Conservation (phyloP, 2,329 filamentous ascomycete genomes). For the Sarocladium kiliense region DNA sequence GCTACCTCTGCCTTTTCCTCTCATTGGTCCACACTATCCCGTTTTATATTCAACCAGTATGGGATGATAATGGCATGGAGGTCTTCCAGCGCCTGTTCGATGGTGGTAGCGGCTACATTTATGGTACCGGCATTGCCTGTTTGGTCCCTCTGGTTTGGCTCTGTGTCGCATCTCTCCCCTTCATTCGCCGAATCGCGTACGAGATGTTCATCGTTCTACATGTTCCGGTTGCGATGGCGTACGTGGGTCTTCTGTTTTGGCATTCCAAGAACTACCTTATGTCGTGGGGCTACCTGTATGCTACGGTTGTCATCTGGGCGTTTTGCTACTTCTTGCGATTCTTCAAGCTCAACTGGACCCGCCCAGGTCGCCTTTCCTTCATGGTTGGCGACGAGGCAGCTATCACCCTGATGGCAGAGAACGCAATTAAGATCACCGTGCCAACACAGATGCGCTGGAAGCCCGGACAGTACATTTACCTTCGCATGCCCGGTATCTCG, state of each 20-base stretch:
- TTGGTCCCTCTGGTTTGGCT: constrained; percentile 78
- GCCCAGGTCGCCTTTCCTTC: constrained; percentile 67
- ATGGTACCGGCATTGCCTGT: constrained; percentile 80
- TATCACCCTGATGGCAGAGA: constrained; percentile 83
- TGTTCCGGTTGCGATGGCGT: constrained; percentile 73
- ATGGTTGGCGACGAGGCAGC: constrained; percentile 88
- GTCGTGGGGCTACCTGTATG: constrained; percentile 85
- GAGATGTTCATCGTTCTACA: constrained; percentile 82
- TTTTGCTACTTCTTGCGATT: constrained; percentile 69
- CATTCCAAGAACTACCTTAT: constrained; percentile 89
- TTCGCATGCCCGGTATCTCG: constrained; percentile 89
- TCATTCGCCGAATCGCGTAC: constrained; percentile 72
- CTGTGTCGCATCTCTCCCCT: constrained; percentile 76
- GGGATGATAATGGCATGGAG: constrained; percentile 68
- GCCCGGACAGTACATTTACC: constrained; percentile 90
- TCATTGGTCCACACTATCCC: constrained; percentile 81
- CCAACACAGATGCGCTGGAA: constrained; percentile 90
- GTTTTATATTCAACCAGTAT: constrained; percentile 84
- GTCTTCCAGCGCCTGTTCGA: constrained; percentile 69
- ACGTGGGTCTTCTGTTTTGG: constrained; percentile 87
- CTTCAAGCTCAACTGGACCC: constrained; percentile 86
- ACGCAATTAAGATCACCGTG: constrained; percentile 92
- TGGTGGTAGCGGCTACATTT: constrained; percentile 61
- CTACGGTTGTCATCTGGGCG: constrained; percentile 73
- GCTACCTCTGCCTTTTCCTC: constrained; percentile 78